Evolutionary conservation across 495 filamentous ascomycete species (phyloP).

Genomic region (Echria macrotheca): DNA sequence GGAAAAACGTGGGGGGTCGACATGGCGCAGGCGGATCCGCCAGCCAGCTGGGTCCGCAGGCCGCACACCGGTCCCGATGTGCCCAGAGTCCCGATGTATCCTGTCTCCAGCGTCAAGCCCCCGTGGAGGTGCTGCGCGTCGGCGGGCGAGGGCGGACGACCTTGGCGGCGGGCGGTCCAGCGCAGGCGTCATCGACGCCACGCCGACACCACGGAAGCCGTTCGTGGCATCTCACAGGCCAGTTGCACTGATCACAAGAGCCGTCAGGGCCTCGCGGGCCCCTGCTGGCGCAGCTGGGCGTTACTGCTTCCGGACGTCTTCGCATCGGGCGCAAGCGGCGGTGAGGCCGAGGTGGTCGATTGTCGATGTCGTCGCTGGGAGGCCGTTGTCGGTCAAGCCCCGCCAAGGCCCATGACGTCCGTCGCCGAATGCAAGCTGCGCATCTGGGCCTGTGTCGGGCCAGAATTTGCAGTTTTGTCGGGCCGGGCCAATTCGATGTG

Average conservation of each 20-base stretch:
- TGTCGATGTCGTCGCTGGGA: not conserved
- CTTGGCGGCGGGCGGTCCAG: no score
- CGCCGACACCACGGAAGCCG: not conserved
- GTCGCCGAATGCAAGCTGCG: not conserved
- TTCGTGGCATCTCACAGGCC: conserved; percentile 7
- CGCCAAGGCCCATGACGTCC: not conserved
- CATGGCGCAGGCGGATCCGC: no score
- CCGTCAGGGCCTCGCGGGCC: not conserved
- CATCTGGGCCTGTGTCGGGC: not conserved
- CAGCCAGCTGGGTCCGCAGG: no score
- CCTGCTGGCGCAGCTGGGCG: not conserved
- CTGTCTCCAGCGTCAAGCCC: not conserved
- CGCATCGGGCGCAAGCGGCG: conserved; percentile 9
- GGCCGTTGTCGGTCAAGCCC: not conserved
- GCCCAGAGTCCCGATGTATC: no score
- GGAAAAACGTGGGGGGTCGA: no score
- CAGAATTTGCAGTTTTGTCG: not conserved
- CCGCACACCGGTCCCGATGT: no score
- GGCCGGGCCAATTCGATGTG: conserved; percentile 5
- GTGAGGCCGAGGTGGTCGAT: conserved; percentile 3
- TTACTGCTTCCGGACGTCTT: not conserved
- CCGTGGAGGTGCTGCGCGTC: not conserved
- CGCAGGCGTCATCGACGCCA: conserved; percentile 3
- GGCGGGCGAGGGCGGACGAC: no score
- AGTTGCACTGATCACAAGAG: conserved; percentile 9